Evolutionary conservation across 2,329 filamentous ascomycete genomes (phyloP).

Genomic region (Colletotrichum gloeosporioides): DNA sequence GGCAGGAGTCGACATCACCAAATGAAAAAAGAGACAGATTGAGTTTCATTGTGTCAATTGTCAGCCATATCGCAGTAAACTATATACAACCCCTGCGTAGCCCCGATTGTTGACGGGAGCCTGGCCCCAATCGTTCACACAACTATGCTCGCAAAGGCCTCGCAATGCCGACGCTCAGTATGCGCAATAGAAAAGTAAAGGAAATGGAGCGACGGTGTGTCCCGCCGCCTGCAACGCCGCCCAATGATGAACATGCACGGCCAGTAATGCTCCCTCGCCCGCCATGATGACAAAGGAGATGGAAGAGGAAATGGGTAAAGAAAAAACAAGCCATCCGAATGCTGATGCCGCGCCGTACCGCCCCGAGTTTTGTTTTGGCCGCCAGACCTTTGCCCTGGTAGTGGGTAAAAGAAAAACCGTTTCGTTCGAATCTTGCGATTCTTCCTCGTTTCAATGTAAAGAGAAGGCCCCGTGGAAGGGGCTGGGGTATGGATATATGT

Average conservation of each 20-base stretch:
- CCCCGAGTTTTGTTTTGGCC: conserved; percentile 14
- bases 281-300: not conserved
- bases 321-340: not conserved
- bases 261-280: not conserved
- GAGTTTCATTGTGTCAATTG: not conserved
- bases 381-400: not conserved
- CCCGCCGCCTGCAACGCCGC: conserved; percentile 8
- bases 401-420: not conserved
- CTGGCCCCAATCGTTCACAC: not conserved
- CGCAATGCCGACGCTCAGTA: not conserved
- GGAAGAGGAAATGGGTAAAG: not conserved
- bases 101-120: not conserved
- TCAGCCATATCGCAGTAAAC: not conserved
- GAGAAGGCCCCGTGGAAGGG: conserved; percentile 1
- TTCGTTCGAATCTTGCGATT: conserved; percentile 17
- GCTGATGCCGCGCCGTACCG: conserved; percentile 11
- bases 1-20: not conserved
- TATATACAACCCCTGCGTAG: not conserved
- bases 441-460: conserved; percentile 14
- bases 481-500: conserved; percentile 8
- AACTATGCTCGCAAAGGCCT: not conserved
- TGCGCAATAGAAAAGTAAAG: not conserved
- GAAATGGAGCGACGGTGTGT: not conserved
- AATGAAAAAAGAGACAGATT: not conserved
- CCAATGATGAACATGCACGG: conserved; percentile 16